phyloP scores from a whole-genome alignment of 2,329 filamentous ascomycete species.

The Xylaria sp. region DNA sequence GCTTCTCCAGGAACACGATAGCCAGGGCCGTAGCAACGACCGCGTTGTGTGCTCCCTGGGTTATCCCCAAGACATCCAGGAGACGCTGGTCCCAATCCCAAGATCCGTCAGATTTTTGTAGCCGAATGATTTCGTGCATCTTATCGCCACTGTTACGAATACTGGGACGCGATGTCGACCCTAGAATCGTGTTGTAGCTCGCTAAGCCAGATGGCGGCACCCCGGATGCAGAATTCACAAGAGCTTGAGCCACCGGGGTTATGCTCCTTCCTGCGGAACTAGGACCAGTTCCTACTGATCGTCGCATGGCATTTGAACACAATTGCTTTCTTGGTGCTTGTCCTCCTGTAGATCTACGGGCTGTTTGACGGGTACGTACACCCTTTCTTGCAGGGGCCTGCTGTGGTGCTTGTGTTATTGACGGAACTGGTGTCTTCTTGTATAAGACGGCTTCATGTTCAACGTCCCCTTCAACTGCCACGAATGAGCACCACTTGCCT shows the following conservation, averaged over 20 bases:
- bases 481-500: slow-evolving; percentile 28
- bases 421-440: not conserved
- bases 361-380: no score
- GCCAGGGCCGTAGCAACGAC: slow-evolving; percentile 23
- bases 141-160: slow-evolving; percentile 2
- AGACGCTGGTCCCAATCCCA: slow-evolving; percentile 27
- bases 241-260: no score
- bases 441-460: slow-evolving; percentile 21
- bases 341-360: no score
- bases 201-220: not conserved
- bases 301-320: no score
- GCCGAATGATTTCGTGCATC: slow-evolving; percentile 25
- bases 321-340: no score
- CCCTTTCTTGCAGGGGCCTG: no score
- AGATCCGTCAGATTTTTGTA: slow-evolving; percentile 34
- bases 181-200: not conserved
- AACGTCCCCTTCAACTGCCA: slow-evolving; percentile 9
- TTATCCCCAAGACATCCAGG: not conserved
- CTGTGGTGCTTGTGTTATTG: not conserved
- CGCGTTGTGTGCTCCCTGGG: not conserved
- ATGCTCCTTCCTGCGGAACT: no score
- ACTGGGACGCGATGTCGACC: no score
- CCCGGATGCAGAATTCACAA: no score
- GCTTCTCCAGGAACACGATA: slow-evolving; percentile 20
- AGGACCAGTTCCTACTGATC: no score